These are phyloP conservation scores for Cyclotella kingstonii DNA, from an alignment of 108 stramenopile species.

Conservation along the genomic window DNA sequence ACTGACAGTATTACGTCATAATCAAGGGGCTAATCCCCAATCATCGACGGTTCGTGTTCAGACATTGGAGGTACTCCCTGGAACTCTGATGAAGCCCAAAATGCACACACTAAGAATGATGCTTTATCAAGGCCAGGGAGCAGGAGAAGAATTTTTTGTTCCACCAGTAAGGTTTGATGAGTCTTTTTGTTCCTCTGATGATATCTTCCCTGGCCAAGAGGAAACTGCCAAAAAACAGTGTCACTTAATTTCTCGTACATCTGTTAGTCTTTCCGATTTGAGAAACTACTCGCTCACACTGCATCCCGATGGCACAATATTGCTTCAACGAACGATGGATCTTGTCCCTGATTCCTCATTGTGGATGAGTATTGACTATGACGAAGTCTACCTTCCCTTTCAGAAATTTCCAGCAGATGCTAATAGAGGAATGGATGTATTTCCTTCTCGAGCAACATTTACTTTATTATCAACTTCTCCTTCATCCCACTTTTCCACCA, in stretches of 20 bases:
- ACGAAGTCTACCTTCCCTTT: constrained; percentile 68
- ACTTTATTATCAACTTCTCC: constrained; percentile 1
- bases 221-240: too few relatives aligned
- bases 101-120: constrained; percentile 37
- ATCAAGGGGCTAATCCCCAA: background rate
- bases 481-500: constrained; percentile 12
- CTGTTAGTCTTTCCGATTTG: constrained; percentile 23
- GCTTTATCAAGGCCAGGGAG: constrained; percentile 37
- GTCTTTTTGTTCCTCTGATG: background rate
- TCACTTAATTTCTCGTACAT: constrained; percentile 1
- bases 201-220: too few relatives aligned
- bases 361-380: constrained; percentile 58
- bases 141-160: constrained; percentile 23
- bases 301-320: constrained; percentile 33
- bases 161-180: constrained; percentile 16
- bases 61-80: constrained; percentile 40
- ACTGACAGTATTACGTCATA: constrained; percentile 31
- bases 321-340: constrained; percentile 21
- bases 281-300: constrained; percentile 17
- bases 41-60: constrained; percentile 16
- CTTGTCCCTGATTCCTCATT: constrained; percentile 47
- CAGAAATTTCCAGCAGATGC: constrained; percentile 82
- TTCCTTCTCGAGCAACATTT: constrained; percentile 59
- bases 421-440: constrained; percentile 74
- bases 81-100: constrained; percentile 33